Conservation (phyloP, 768 basidiomycete species). For the Mycena alexandri region DNA sequence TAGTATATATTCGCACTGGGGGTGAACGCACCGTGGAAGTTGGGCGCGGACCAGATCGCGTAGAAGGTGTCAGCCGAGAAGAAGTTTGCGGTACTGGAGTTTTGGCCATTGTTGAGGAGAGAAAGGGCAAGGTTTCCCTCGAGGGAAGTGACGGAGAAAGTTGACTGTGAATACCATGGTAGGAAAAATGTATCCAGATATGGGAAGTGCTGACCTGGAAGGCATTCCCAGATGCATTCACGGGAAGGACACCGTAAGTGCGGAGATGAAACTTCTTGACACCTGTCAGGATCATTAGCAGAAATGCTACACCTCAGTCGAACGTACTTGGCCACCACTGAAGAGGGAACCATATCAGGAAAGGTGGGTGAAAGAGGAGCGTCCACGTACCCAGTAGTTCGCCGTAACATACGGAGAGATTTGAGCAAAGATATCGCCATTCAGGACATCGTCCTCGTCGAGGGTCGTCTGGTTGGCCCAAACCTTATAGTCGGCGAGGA, state of each 20-base stretch:
- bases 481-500: conserved; percentile 53
- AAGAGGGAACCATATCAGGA: not conserved
- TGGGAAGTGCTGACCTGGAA: conserved; percentile 46
- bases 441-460: conserved; percentile 48
- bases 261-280: conserved; percentile 53
- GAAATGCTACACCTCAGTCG: not conserved
- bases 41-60: conserved; percentile 48
- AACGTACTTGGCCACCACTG: conserved; percentile 51
- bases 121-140: conserved; percentile 46
- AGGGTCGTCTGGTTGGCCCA: conserved; percentile 51
- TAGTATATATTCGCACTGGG: not conserved
- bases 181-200: not conserved
- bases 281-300: conserved; percentile 34
- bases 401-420: conserved; percentile 55
- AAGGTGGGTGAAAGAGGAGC: not conserved
- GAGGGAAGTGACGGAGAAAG: conserved; percentile 49
- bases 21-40: conserved; percentile 49
- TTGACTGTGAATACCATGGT: conserved; percentile 41
- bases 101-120: conserved; percentile 50
- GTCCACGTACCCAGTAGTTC: conserved; percentile 50
- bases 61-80: conserved; percentile 49
- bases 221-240: conserved; percentile 44
- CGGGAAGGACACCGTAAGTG: conserved; percentile 51
- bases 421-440: conserved; percentile 48
- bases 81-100: conserved; percentile 49